These are phyloP conservation scores for Cercospora citrullina DNA, from an alignment of 2,329 filamentous ascomycete genomes.

Conservation along the genomic window DNA sequence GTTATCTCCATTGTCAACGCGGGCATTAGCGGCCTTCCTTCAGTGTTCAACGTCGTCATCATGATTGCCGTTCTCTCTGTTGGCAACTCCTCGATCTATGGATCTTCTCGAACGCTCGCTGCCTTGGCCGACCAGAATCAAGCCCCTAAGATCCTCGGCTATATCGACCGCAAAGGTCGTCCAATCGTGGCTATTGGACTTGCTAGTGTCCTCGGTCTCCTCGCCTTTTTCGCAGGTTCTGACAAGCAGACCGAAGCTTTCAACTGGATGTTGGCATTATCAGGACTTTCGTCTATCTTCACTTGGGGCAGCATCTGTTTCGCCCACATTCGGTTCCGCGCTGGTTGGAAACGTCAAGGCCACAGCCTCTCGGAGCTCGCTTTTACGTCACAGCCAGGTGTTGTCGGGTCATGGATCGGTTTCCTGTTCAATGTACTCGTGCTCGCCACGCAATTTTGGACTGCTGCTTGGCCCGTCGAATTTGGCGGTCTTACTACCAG, in stretches of 20 bases:
- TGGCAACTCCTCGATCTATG: conserved; percentile 55
- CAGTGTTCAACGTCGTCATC: conserved; percentile 68
- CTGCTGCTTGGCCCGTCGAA: conserved; percentile 71
- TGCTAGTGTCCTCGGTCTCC: conserved; percentile 67
- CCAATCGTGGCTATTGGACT: conserved; percentile 69
- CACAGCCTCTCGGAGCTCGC: conserved; percentile 66
- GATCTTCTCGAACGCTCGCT: conserved; percentile 80
- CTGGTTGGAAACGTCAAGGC: conserved; percentile 69
- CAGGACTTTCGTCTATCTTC: conserved; percentile 71
- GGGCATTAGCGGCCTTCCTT: conserved; percentile 61
- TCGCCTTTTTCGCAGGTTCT: conserved; percentile 74
- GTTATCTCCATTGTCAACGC: conserved; percentile 64
- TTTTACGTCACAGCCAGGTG: conserved; percentile 58
- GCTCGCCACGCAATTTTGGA: conserved; percentile 75
- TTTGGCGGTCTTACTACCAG: conserved; percentile 25
- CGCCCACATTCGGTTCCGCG: conserved; percentile 87
- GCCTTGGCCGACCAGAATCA: conserved; percentile 71
- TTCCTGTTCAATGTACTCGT: conserved; percentile 63
- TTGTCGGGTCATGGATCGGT: conserved; percentile 64
- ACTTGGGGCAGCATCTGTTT: conserved; percentile 84
- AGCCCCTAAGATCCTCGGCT: conserved; percentile 59
- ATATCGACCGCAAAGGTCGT: conserved; percentile 77
- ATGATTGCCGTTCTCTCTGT: conserved; percentile 61
- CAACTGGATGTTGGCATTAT: conserved; percentile 76
- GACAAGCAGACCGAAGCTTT: conserved; percentile 63